phyloP scores from a whole-genome alignment of 2,329 filamentous ascomycete species.

The Penicillium sp. region DNA sequence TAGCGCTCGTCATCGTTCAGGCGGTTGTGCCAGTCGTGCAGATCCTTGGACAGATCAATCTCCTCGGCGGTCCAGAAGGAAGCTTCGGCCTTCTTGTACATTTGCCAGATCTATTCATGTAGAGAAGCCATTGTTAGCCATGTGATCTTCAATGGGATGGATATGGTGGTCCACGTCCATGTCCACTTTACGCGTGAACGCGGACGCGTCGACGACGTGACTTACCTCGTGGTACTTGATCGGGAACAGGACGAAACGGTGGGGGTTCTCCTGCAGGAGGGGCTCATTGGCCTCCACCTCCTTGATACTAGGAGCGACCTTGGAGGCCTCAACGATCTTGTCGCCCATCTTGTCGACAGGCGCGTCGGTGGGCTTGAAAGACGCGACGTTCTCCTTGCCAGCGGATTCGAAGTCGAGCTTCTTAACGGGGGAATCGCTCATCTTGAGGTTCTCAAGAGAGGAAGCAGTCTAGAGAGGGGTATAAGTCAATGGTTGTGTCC shows the following conservation, averaged over 20 bases:
- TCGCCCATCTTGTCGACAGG: slow-evolving; percentile 54
- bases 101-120: slow-evolving; percentile 82
- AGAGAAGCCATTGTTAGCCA: slow-evolving; percentile 12
- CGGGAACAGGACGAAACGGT: slow-evolving; percentile 95
- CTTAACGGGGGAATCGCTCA: slow-evolving; percentile 82
- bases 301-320: slow-evolving; percentile 54
- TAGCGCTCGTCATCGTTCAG: slow-evolving; percentile 95
- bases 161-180: slow-evolving; percentile 15
- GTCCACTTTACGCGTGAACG: slow-evolving; percentile 65
- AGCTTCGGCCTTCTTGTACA: slow-evolving; percentile 99
- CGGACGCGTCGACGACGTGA: slow-evolving; percentile 50
- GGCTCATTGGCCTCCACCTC: slow-evolving; percentile 77
- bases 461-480: slow-evolving; percentile 64
- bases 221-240: slow-evolving; percentile 99
- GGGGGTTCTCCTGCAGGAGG: slow-evolving; percentile 87
- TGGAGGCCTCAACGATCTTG: slow-evolving; percentile 40
- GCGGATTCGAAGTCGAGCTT: slow-evolving; percentile 71
- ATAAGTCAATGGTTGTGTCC: slow-evolving; percentile 38
- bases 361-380: slow-evolving; percentile 49
- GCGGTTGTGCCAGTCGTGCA: slow-evolving; percentile 98
- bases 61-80: slow-evolving; percentile 99
- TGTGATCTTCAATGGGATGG: neutral
- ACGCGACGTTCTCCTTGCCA: slow-evolving; percentile 75
- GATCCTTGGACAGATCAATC: slow-evolving; percentile 97
- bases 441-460: slow-evolving; percentile 81